Evolutionary conservation across 1,139 yeast species (phyloP).

Genomic region (Yamadazyma aaseri): DNA sequence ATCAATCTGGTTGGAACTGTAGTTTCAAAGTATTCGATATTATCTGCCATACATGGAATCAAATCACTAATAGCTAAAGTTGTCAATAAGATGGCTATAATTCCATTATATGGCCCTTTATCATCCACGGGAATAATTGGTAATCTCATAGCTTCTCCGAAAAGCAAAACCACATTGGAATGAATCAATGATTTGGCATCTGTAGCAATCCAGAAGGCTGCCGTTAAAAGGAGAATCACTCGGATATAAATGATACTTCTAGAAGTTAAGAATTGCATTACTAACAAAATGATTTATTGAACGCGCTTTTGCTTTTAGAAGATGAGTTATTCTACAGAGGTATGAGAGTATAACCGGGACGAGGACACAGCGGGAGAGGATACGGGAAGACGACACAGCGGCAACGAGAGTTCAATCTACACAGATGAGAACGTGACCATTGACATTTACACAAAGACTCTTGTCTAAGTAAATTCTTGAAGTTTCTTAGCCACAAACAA

Average conservation of each 20-base stretch:
- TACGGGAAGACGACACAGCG: too few species aligned
- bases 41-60: slow-evolving; percentile 57
- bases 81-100: slow-evolving; percentile 45
- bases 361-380: too few species aligned
- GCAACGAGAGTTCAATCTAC: too few species aligned
- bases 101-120: slow-evolving; percentile 52
- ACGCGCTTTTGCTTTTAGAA: too few species aligned
- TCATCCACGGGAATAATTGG: slow-evolving; percentile 44
- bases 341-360: too few species aligned
- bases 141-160: slow-evolving; percentile 59
- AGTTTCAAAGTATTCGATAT: slow-evolving; percentile 58
- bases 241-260: slow-evolving; percentile 49
- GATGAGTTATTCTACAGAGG: too few species aligned
- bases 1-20: slow-evolving; percentile 67
- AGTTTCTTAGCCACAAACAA: too few species aligned
- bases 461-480: too few species aligned
- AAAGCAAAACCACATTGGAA: slow-evolving; percentile 50
- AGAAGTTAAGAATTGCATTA: slow-evolving; percentile 61
- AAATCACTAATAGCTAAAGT: slow-evolving; percentile 52
- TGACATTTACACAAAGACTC: too few species aligned
- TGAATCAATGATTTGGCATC: slow-evolving; percentile 41
- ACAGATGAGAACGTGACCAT: too few species aligned
- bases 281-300: slow-evolving; percentile 2
- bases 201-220: slow-evolving; percentile 62
- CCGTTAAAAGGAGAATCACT: slow-evolving; percentile 41